Evolutionary conservation across 371 early-diverging fungal genomes (phyloP).

Genomic region (Mucor circinelloides): DNA sequence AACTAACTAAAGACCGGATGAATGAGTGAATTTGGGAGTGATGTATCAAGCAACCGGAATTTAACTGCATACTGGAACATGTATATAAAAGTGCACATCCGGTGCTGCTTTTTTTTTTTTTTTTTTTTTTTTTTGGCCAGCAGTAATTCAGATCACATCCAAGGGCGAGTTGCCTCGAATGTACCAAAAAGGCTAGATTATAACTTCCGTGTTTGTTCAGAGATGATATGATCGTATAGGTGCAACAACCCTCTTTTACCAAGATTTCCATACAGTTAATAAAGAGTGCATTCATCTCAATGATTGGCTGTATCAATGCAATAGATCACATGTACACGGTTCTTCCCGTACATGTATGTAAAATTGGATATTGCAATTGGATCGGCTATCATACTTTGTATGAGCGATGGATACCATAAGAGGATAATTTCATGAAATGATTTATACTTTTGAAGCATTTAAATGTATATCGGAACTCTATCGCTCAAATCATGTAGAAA

Average conservation of each 20-base stretch:
- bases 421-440: neutral
- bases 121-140: neutral
- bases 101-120: neutral
- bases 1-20: neutral
- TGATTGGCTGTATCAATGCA: neutral
- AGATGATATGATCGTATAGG: neutral
- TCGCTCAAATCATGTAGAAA: neutral
- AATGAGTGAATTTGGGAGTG: neutral
- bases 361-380: neutral
- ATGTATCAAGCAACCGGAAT: neutral
- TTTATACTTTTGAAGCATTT: constrained; percentile 1
- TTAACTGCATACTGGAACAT: neutral
- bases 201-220: neutral
- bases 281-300: neutral
- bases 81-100: constrained; percentile 7
- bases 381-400: neutral
- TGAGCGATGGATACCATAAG: neutral
- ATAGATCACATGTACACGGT: constrained; percentile 20
- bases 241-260: neutral
- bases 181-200: neutral
- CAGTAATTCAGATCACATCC: neutral
- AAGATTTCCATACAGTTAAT: neutral
- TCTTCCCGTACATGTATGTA: constrained; percentile 5
- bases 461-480: neutral
- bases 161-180: neutral